phyloP scores from a whole-genome alignment of 2,329 filamentous ascomycete genomes.

The Daldinia eschscholtzii region DNA sequence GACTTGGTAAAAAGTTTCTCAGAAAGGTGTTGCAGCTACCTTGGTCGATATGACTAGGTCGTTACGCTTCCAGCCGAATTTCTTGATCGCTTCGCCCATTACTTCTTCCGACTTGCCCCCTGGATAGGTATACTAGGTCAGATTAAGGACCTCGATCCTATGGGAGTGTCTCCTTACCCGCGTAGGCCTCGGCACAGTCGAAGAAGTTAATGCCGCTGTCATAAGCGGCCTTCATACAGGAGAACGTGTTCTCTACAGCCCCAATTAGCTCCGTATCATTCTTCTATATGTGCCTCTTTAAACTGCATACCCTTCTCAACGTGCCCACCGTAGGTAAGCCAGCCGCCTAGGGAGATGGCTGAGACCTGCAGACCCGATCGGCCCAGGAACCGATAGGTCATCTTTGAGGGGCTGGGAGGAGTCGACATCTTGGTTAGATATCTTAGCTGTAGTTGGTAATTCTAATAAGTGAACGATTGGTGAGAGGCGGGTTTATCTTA shows the following conservation, averaged over 20 bases:
- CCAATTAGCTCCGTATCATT: not conserved
- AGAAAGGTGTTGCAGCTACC: constrained; percentile 49
- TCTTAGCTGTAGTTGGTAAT: not conserved
- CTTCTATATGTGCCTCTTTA: not conserved
- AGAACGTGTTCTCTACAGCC: constrained; percentile 66
- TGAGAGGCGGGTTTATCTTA: not conserved
- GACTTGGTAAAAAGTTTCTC: not conserved
- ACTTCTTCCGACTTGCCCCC: constrained; percentile 72
- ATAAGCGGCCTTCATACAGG: constrained; percentile 72
- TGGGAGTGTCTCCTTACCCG: constrained; percentile 35
- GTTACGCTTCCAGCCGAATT: constrained; percentile 71
- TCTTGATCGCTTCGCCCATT: constrained; percentile 71
- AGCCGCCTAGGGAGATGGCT: constrained; percentile 76
- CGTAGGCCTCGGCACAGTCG: constrained; percentile 65
- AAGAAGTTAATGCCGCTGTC: constrained; percentile 73
- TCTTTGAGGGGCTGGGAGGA: constrained; percentile 57
- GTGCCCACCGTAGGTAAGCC: constrained; percentile 81
- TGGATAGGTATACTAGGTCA: constrained; percentile 50
- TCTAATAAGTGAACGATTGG: not conserved
- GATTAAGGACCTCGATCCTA: not conserved
- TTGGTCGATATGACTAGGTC: constrained; percentile 73
- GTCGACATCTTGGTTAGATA: constrained; percentile 24
- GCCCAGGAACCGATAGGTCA: constrained; percentile 80
- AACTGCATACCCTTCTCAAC: constrained; percentile 71
- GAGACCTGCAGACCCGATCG: constrained; percentile 80